A percentile compares a stretch with the other conserved stretches of the same genome.
phyloP scores from a whole-genome alignment of 2,329 filamentous ascomycete genomes.

The Epichloe gansuensis region DNA sequence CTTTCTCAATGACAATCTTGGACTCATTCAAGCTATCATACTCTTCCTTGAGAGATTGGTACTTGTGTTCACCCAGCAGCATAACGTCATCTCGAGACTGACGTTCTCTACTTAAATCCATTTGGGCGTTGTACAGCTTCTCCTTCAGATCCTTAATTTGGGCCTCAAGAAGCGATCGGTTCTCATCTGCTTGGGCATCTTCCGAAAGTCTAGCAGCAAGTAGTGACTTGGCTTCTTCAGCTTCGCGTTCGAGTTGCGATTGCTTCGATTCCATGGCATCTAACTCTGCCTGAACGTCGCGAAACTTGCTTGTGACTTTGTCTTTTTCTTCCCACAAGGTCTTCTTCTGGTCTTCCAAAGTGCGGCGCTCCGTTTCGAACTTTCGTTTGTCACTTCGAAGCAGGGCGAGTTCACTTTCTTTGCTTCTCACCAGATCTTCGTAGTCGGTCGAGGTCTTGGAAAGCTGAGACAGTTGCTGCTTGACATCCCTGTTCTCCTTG shows the following conservation, averaged over 20 bases:
- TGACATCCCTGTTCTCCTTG: slow-evolving; percentile 70
- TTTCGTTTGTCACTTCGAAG: slow-evolving; percentile 76
- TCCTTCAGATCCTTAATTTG: slow-evolving; percentile 82
- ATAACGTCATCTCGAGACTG: slow-evolving; percentile 92
- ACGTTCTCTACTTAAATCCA: slow-evolving; percentile 78
- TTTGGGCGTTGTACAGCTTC: slow-evolving; percentile 73
- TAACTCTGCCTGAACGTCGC: slow-evolving; percentile 77
- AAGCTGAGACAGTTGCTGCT: slow-evolving; percentile 74
- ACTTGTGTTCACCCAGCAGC: slow-evolving; percentile 81
- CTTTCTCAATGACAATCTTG: slow-evolving; percentile 96
- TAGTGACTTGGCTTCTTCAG: slow-evolving; percentile 73
- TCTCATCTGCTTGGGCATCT: slow-evolving; percentile 73
- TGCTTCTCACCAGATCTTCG: slow-evolving; percentile 83
- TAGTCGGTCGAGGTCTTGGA: slow-evolving; percentile 90
- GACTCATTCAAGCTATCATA: slow-evolving; percentile 80
- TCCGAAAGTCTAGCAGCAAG: slow-evolving; percentile 83
- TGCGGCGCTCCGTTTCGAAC: slow-evolving; percentile 66
- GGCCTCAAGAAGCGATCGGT: slow-evolving; percentile 68
- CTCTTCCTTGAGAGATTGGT: slow-evolving; percentile 68
- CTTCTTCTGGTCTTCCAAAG: slow-evolving; percentile 68
- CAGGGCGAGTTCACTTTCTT: slow-evolving; percentile 84
- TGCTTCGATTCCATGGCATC: slow-evolving; percentile 80
- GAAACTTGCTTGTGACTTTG: slow-evolving; percentile 60
- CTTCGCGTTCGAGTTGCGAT: slow-evolving; percentile 74
- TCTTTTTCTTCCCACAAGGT: slow-evolving; percentile 65